Conservation (phyloP, 2,329 filamentous ascomycete genomes). For the Xylariaceae sp. region DNA sequence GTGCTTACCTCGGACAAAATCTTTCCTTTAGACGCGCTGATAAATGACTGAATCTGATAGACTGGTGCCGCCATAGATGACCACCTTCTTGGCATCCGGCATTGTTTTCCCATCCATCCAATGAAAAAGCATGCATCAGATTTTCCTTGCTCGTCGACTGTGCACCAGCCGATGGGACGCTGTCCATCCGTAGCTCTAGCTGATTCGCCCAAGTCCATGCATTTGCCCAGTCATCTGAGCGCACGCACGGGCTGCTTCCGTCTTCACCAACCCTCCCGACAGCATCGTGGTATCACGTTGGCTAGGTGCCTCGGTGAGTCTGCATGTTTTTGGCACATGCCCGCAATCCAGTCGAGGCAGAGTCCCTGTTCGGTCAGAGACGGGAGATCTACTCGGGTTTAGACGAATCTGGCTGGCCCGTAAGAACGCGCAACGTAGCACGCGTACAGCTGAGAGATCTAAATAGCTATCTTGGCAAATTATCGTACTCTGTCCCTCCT, state of each 20-base stretch:
- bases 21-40: too few relatives aligned
- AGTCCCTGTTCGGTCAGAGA: conserved; percentile 16
- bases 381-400: conserved; percentile 14
- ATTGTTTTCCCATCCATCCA: too few relatives aligned
- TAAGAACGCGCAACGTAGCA: conserved; percentile 20
- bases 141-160: too few relatives aligned
- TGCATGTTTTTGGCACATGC: conserved; percentile 6
- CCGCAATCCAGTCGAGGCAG: too few relatives aligned
- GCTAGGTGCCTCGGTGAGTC: conserved; percentile 3
- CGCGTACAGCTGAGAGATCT: conserved; percentile 17
- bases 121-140: too few relatives aligned
- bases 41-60: too few relatives aligned
- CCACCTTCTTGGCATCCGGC: too few relatives aligned
- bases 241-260: conserved; percentile 4
- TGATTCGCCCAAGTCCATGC: conserved; percentile 17
- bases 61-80: too few relatives aligned
- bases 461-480: conserved; percentile 11
- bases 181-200: conserved; percentile 13
- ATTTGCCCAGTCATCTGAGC: conserved; percentile 17
- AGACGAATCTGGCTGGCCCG: conserved; percentile 17
- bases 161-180: conserved; percentile 17
- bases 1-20: too few relatives aligned
- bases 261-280: conserved; percentile 16
- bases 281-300: conserved; percentile 5
- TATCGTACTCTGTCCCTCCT: background rate